Evolutionary conservation across 2,329 filamentous ascomycete genomes (phyloP), one percentile per base, ranked within the genome.

Genomic region (Phaeosphaeriaceae sp.): DNA sequence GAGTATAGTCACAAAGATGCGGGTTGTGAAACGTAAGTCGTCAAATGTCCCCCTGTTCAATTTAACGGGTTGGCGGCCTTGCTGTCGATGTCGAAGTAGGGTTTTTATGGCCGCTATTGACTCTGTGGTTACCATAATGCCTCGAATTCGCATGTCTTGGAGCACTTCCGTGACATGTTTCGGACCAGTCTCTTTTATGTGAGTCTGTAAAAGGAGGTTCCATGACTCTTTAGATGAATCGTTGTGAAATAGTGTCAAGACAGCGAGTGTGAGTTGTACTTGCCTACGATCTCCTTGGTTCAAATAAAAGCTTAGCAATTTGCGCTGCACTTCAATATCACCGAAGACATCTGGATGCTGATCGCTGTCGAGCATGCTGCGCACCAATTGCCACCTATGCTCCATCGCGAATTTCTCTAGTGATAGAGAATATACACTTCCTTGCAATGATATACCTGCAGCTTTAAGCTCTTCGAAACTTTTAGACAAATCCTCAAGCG

Each of bases 281-380:
- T 80, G 78, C 13, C 61, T 57, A 76, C 76, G 79, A 50, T 87
- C 80, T 37, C 74, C 71, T 23, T 70, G 67, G n/a, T 76, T 67
- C 18, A 84, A 75, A 61, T 83, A 84, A 11, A 75, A 75, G 4
- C 74, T 56, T 2, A 88, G 73, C 4, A 88, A 71, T 3, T 73
- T 71, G 52, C 83, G 78, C 61, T 87, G 85, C 9, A 82, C 71
- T 4, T 73, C 55, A 4, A 52, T 56, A 61, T 88, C 80, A 56
- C 85, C 84, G 41, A 86, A 80, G 6, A 80, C 77, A 52, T 87
- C 85, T 1, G 85, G 85, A 70, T 88, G 86, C 49, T 87, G 81
- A 63, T 89, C 86, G 56, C 80, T 86, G 32, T 77, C 63, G 6
- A 86, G 60, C 8, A 87, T 65, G 52, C 79, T 77, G 7, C 77